A percentile compares a stretch with the other conserved stretches of the same genome.
Conservation (phyloP, 768 basidiomycete species). For the Boletus coccyginus region DNA sequence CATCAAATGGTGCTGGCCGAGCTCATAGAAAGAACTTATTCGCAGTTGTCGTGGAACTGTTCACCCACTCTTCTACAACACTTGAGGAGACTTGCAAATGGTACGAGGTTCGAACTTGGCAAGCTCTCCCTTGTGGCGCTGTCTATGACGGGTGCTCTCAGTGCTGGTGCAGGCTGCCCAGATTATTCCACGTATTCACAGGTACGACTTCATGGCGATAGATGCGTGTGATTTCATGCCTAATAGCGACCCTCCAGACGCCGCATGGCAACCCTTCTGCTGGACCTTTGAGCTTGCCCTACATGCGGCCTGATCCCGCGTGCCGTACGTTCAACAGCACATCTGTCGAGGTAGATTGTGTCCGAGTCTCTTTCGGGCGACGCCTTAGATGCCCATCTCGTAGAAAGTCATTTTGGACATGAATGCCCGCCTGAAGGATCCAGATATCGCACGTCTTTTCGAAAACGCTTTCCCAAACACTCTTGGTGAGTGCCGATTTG, state of each 20-base stretch:
- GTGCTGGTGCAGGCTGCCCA: slow-evolving; percentile 44
- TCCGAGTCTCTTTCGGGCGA: neutral
- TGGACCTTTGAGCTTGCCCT: slow-evolving; percentile 63
- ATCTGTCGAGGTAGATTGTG: slow-evolving; percentile 60
- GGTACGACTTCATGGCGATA: slow-evolving; percentile 27
- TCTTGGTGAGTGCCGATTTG: slow-evolving; percentile 46
- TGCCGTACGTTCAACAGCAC: slow-evolving; percentile 78
- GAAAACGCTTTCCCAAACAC: slow-evolving; percentile 85
- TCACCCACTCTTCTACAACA: neutral
- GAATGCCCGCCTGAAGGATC: slow-evolving; percentile 68
- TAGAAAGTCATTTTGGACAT: slow-evolving; percentile 76
- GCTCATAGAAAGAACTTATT: slow-evolving; percentile 7
- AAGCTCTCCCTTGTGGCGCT: slow-evolving; percentile 16
- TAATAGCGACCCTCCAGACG: slow-evolving; percentile 32
- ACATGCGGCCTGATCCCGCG: slow-evolving; percentile 64
- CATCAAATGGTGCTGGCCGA: slow-evolving; percentile 4
- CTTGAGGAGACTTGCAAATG: slow-evolving; percentile 9
- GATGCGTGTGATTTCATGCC: neutral
- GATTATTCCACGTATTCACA: slow-evolving; percentile 62
- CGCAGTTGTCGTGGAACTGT: slow-evolving; percentile 2
- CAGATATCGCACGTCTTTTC: slow-evolving; percentile 74
- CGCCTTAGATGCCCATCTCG: neutral
- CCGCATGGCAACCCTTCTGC: slow-evolving; percentile 59
- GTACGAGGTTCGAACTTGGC: slow-evolving; percentile 24
- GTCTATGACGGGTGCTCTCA: slow-evolving; percentile 21